phyloP scores from a whole-genome alignment of 371 early-diverging fungal species.

The Circinella minor region DNA sequence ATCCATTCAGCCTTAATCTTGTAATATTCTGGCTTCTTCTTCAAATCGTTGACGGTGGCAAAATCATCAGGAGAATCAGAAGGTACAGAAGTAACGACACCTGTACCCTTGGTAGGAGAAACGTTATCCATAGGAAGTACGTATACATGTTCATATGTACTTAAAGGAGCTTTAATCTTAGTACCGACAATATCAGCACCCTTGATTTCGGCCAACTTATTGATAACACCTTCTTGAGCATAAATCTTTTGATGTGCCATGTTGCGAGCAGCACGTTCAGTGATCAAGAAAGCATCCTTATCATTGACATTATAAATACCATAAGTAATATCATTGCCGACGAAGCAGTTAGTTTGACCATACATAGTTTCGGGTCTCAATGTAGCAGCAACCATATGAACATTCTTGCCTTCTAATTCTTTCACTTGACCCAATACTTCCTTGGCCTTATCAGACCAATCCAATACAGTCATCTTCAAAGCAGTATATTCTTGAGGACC shows the following conservation, averaged over 20 bases:
- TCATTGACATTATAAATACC: slow-evolving; percentile 83
- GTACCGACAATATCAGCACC: slow-evolving; percentile 90
- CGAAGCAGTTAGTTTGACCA: slow-evolving; percentile 98
- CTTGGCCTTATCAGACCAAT: slow-evolving; percentile 65
- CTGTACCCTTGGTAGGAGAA: slow-evolving; percentile 95
- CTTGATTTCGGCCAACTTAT: slow-evolving; percentile 76
- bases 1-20: slow-evolving; percentile 91
- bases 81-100: slow-evolving; percentile 98
- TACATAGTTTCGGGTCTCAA: slow-evolving; percentile 99
- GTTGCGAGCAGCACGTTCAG: slow-evolving; percentile 94
- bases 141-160: slow-evolving; percentile 79
- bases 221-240: slow-evolving; percentile 65
- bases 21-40: slow-evolving; percentile 94
- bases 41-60: slow-evolving; percentile 87
- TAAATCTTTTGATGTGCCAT: slow-evolving; percentile 94
- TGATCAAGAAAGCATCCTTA: slow-evolving; percentile 85
- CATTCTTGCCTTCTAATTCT: slow-evolving; percentile 71
- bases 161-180: slow-evolving; percentile 89
- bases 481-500: slow-evolving; percentile 97
- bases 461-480: slow-evolving; percentile 85
- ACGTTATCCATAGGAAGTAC: slow-evolving; percentile 98
- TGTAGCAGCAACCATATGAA: slow-evolving; percentile 97
- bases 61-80: slow-evolving; percentile 98
- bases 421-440: slow-evolving; percentile 55
- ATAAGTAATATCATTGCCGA: slow-evolving; percentile 91